Percentiles rank a stretch among this genome's conserved stretches.
Evolutionary conservation across 306 rosid species (phyloP).

Genomic region (Coriaria nepalensis): DNA sequence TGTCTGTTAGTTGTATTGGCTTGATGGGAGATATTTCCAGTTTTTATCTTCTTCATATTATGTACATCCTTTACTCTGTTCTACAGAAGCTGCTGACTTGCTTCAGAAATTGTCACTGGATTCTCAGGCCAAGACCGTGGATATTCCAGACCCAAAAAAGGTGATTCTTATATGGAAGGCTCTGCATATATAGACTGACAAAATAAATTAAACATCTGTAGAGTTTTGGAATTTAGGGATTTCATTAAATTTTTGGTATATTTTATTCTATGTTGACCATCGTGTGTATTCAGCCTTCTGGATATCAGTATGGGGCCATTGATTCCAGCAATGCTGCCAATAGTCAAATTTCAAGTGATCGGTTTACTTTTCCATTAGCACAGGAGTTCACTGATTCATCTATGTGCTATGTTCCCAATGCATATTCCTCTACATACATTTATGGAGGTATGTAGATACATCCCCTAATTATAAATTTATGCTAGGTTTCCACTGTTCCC

Average conservation of each 20-base stretch:
- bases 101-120: slow-evolving; percentile 75
- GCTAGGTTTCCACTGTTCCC: background rate
- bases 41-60: background rate
- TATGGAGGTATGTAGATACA: slow-evolving; percentile 46
- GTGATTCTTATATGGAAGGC: slow-evolving; percentile 6
- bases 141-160: slow-evolving; percentile 74
- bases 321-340: slow-evolving; percentile 56
- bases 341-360: slow-evolving; percentile 67
- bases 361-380: slow-evolving; percentile 65
- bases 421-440: slow-evolving; percentile 57
- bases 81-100: slow-evolving; percentile 76
- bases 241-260: background rate
- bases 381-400: slow-evolving; percentile 62
- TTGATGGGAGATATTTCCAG: background rate
- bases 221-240: slow-evolving; percentile 2
- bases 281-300: slow-evolving; percentile 34
- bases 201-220: background rate
- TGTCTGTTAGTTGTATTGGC: background rate
- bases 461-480: background rate
- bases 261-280: background rate
- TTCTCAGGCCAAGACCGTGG: slow-evolving; percentile 67
- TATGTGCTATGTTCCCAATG: slow-evolving; percentile 63
- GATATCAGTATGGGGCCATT: slow-evolving; percentile 58
- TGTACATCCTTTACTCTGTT: slow-evolving; percentile 43
- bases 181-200: background rate